A percentile compares a stretch with the other conserved stretches of the same genome.
Evolutionary conservation across 768 basidiomycete species (phyloP).

Genomic region (Suillus lakei): DNA sequence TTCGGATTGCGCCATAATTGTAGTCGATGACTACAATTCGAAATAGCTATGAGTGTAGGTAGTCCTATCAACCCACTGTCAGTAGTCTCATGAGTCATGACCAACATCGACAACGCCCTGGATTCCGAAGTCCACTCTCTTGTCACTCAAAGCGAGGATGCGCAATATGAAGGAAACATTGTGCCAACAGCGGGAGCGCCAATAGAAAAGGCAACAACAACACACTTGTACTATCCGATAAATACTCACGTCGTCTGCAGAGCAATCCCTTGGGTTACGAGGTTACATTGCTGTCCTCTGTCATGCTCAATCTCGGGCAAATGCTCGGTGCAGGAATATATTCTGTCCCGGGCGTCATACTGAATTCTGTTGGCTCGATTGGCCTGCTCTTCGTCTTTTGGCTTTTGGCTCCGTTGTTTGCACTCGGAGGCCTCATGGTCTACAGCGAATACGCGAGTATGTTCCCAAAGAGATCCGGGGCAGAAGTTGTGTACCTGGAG

Average conservation of each 20-base stretch:
- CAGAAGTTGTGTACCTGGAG: slow-evolving; percentile 52
- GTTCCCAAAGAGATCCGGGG: slow-evolving; percentile 55
- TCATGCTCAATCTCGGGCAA: slow-evolving; percentile 10
- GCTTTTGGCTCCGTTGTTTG: slow-evolving; percentile 7
- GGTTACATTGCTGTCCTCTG: slow-evolving; percentile 9
- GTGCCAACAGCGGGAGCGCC: slow-evolving; percentile 2
- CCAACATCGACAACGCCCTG: not conserved
- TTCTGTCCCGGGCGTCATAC: slow-evolving; percentile 7
- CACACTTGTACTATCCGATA: not conserved
- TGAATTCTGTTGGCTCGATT: slow-evolving; percentile 12
- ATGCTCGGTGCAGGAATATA: slow-evolving; percentile 14
- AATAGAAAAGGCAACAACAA: slow-evolving; percentile 6
- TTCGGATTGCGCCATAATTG: too few species aligned
- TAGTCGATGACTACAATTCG: too few species aligned
- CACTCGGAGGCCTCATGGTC: slow-evolving; percentile 10
- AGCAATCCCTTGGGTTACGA: slow-evolving; percentile 11
- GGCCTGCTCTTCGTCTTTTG: slow-evolving; percentile 9
- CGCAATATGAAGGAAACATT: not conserved
- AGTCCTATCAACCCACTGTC: not conserved
- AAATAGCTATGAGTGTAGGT: too few species aligned
- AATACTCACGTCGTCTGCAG: slow-evolving; percentile 3
- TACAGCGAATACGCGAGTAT: slow-evolving; percentile 51
- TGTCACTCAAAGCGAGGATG: not conserved
- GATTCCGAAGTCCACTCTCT: not conserved
- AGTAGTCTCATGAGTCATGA: not conserved